phyloP scores from a whole-genome alignment of 1,139 yeast genomes.

The Scheffersomyces illinoinensis region DNA sequence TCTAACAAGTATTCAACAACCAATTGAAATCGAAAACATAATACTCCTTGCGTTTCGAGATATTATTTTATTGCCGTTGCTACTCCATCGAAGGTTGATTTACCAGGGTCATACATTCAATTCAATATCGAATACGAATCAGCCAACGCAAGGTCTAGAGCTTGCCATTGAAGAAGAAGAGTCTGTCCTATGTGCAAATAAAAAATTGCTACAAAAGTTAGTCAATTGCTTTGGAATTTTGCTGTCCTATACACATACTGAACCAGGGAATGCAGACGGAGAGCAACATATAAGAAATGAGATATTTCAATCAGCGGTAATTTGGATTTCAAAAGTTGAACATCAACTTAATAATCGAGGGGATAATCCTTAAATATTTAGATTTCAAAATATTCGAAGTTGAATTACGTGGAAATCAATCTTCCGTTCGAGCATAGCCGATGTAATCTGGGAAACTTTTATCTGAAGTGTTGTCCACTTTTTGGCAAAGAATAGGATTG shows the following conservation, averaged over 20 bases:
- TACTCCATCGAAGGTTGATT: slow-evolving; percentile 17
- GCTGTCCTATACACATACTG: slow-evolving; percentile 11
- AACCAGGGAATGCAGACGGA: slow-evolving; percentile 14
- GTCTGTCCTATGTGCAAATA: not conserved
- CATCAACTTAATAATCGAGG: not conserved
- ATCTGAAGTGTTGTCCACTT: too few species aligned
- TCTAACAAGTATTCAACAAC: slow-evolving; percentile 2
- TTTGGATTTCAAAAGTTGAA: slow-evolving; percentile 10
- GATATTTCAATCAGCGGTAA: slow-evolving; percentile 14
- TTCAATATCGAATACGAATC: not conserved
- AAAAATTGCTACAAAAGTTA: slow-evolving; percentile 7
- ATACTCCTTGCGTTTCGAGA: slow-evolving; percentile 35
- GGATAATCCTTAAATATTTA: too few species aligned
- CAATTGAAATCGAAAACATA: slow-evolving; percentile 31
- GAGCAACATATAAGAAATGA: slow-evolving; percentile 14
- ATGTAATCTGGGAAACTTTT: too few species aligned
- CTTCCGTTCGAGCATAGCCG: too few species aligned
- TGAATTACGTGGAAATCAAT: too few species aligned
- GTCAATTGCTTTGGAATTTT: slow-evolving; percentile 19
- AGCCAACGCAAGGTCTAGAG: not conserved
- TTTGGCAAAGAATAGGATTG: too few species aligned
- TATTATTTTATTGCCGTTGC: slow-evolving; percentile 29
- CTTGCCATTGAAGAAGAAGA: not conserved
- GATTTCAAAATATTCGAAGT: not conserved
- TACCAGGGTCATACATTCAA: not conserved